These are phyloP conservation scores for Penicillium sp. DNA, from an alignment of 2,329 filamentous ascomycete genomes.

Conservation along the genomic window DNA sequence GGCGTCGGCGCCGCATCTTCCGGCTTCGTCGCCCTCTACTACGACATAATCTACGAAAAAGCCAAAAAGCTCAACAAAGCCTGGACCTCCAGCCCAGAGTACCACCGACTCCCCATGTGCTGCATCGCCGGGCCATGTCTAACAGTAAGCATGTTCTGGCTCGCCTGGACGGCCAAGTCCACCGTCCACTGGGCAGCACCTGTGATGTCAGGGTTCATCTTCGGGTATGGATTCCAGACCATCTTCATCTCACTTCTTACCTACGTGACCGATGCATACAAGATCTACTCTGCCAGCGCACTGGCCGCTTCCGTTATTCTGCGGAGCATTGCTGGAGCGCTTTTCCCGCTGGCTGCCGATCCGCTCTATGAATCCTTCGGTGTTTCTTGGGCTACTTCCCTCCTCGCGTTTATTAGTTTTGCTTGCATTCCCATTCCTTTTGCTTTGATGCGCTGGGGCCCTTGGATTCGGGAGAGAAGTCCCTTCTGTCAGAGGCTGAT, in stretches of 20 bases:
- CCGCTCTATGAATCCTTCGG: slow-evolving; percentile 39
- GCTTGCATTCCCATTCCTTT: slow-evolving; percentile 42
- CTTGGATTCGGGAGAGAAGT: slow-evolving; percentile 28
- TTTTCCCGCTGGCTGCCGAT: slow-evolving; percentile 53
- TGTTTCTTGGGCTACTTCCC: slow-evolving; percentile 41
- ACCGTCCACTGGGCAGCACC: slow-evolving; percentile 54
- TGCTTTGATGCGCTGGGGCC: slow-evolving; percentile 30
- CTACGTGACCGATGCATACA: slow-evolving; percentile 66
- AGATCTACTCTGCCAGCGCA: slow-evolving; percentile 59
- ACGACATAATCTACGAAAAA: slow-evolving; percentile 58
- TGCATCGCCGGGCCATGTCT: slow-evolving; percentile 67
- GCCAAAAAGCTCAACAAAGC: slow-evolving; percentile 49
- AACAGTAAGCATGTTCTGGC: slow-evolving; percentile 50
- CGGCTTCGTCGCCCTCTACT: slow-evolving; percentile 61
- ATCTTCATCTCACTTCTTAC: slow-evolving; percentile 65
- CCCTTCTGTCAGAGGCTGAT: slow-evolving; percentile 29
- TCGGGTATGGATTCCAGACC: slow-evolving; percentile 60
- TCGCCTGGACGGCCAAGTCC: slow-evolving; percentile 56
- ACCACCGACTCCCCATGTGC: slow-evolving; percentile 67
- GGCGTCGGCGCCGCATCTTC: slow-evolving; percentile 60
- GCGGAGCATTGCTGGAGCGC: slow-evolving; percentile 51
- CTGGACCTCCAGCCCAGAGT: slow-evolving; percentile 59
- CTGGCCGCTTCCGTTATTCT: slow-evolving; percentile 52
- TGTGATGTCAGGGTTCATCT: slow-evolving; percentile 59
- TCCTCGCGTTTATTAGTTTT: slow-evolving; percentile 40